Base-by-base conservation (phyloP, 2,329 filamentous ascomycete genomes). In the Dactylellina cionopaga region DNA sequence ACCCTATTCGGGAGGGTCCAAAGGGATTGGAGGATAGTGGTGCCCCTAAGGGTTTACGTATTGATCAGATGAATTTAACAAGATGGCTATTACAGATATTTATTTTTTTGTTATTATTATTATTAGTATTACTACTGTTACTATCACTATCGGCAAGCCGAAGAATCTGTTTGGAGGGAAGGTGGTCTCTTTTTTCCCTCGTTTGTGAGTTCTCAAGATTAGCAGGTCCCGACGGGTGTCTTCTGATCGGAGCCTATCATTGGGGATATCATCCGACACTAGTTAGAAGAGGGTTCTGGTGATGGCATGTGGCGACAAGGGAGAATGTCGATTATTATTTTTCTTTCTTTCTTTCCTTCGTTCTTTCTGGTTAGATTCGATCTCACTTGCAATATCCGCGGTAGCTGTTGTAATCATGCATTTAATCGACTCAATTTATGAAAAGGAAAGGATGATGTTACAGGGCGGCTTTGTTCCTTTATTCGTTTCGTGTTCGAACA, bases 401-500 rank as follows among this genome's bases (percentile, higher is more conserved):
- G 51, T 27, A 44, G 7, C 41, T 24, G 51, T 47, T 56, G 41
- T 65, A 65, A 56, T 49, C 29, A 44, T 65, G 51, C 51, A 55
- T 55, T 46, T 33, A 31, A 54, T 17, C 27, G 29, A 41, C 37
- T 35, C 46, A 54, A 46, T 19, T 17, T 22, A 63, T 43, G 22
- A 29, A 49, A 7, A 19, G 22, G 22, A n/a, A 10, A 2, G 5
- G 5, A 15, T 5, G 39, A 24, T 3, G 44, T 49, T 27, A 47
- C 25, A 37, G 37, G 24, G 41, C 4, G 37, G 33, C 58, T 71
- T 63, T 64, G 58, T 58, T 64, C 64, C 47, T 55, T 60, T 60
- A 69, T 71, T 71, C 66, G 66, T 71, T 71, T 71, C 66, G 66
- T 52, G 58, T 71, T 63, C 29, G 51, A 64, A 71, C 65, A 71